phyloP scores from a whole-genome alignment of 2,329 filamentous ascomycete species.

The Diaporthe destruens region DNA sequence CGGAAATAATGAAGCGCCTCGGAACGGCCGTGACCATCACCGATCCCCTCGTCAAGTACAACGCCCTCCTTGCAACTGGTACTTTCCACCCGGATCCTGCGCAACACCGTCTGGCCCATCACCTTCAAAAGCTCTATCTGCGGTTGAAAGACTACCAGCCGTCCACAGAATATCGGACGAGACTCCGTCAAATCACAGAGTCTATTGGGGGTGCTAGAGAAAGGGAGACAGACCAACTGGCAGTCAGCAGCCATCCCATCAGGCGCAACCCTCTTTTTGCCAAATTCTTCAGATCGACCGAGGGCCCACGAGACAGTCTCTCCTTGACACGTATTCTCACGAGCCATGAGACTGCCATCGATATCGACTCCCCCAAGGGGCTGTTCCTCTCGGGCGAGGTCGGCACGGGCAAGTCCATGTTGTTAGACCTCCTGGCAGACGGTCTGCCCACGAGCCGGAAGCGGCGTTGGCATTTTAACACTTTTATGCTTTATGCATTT shows the following conservation, averaged over 20 bases:
- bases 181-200: slow-evolving; percentile 71
- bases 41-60: slow-evolving; percentile 83
- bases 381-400: slow-evolving; percentile 85
- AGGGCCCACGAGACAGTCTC: slow-evolving; percentile 67
- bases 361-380: slow-evolving; percentile 79
- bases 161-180: slow-evolving; percentile 74
- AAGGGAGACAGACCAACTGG: slow-evolving; percentile 56
- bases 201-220: slow-evolving; percentile 54
- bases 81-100: slow-evolving; percentile 76
- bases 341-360: slow-evolving; percentile 77
- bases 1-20: slow-evolving; percentile 50
- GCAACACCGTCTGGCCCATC: slow-evolving; percentile 79
- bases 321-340: slow-evolving; percentile 78
- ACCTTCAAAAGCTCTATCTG: slow-evolving; percentile 82
- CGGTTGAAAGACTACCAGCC: slow-evolving; percentile 84
- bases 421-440: slow-evolving; percentile 85
- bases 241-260: slow-evolving; percentile 66
- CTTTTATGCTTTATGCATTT: slow-evolving; percentile 84
- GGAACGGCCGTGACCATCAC: slow-evolving; percentile 69
- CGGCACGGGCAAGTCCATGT: slow-evolving; percentile 86
- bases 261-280: slow-evolving; percentile 70
- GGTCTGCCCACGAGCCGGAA: slow-evolving; percentile 81
- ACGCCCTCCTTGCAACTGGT: slow-evolving; percentile 76
- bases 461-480: slow-evolving; percentile 85
- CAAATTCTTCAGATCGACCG: slow-evolving; percentile 68